These are phyloP conservation scores for Fistulinella prunicolor DNA, from an alignment of 768 basidiomycete genomes.

Conservation along the genomic window DNA sequence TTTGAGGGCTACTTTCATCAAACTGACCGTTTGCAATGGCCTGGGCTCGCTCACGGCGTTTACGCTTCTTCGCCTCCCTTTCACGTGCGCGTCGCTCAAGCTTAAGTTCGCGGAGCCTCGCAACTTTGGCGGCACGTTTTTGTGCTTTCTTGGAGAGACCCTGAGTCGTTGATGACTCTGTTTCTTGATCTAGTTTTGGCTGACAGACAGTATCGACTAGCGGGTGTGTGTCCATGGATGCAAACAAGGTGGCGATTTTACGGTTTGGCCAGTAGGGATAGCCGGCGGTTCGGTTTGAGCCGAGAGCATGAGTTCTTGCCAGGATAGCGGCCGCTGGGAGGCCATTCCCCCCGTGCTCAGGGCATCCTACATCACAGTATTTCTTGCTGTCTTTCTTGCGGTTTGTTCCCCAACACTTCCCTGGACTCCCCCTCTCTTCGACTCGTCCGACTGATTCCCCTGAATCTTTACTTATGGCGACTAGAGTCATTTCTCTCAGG, in stretches of 20 bases:
- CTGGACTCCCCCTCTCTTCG: neutral
- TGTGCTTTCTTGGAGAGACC: constrained; percentile 74
- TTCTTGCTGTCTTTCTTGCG: constrained; percentile 4
- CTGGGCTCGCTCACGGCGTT: constrained; percentile 57
- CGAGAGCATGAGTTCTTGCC: constrained; percentile 9
- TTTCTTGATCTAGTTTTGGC: constrained; percentile 12
- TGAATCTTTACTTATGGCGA: constrained; percentile 9
- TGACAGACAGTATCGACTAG: constrained; percentile 13
- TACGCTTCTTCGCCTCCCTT: constrained; percentile 73
- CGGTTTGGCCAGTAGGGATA: constrained; percentile 2
- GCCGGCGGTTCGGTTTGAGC: constrained; percentile 22
- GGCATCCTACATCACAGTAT: constrained; percentile 4
- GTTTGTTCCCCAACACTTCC: neutral
- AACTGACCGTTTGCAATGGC: constrained; percentile 50
- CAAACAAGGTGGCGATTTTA: neutral
- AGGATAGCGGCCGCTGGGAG: neutral
- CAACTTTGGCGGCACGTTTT: constrained; percentile 73
- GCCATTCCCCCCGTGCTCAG: neutral
- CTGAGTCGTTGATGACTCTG: constrained; percentile 14
- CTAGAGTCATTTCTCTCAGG: constrained; percentile 20
- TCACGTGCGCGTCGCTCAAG: constrained; percentile 73
- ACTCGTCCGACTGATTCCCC: neutral
- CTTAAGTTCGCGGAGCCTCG: constrained; percentile 62
- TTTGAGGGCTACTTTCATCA: constrained; percentile 24
- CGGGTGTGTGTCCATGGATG: constrained; percentile 17